Percentiles rank a stretch among this genome's conserved stretches.
phyloP scores from a whole-genome alignment of 257 asterid species.

The Lycium ferocissimum region DNA sequence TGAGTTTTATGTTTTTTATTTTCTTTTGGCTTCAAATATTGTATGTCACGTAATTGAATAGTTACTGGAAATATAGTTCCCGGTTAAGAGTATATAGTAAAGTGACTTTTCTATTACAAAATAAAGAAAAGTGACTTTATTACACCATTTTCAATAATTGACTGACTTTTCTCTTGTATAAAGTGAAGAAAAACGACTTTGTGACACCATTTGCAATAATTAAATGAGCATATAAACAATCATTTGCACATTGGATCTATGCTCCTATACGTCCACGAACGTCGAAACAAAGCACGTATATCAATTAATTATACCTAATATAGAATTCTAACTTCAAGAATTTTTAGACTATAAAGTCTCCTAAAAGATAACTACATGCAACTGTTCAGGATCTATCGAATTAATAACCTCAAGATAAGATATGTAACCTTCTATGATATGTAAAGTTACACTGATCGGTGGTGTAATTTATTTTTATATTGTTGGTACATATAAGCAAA shows the following conservation, averaged over 20 bases:
- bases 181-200: neutral
- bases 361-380: neutral
- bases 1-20: too few relatives aligned
- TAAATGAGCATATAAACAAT: neutral
- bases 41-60: too few relatives aligned
- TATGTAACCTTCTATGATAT: neutral
- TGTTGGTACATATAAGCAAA: neutral
- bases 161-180: neutral
- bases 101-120: too few relatives aligned
- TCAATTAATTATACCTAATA: neutral
- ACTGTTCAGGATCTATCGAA: neutral
- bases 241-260: too few relatives aligned
- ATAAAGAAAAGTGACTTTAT: too few relatives aligned
- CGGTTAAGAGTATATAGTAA: too few relatives aligned
- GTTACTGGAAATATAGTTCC: too few relatives aligned
- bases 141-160: neutral
- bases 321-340: neutral
- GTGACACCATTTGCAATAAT: neutral
- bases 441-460: rapidly evolving
- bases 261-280: too few relatives aligned
- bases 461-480: neutral
- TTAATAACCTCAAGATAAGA: neutral
- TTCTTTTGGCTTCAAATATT: too few relatives aligned
- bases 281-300: neutral
- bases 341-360: too few relatives aligned